A percentile compares a stretch with the other conserved stretches of the same genome.
phyloP scores from a whole-genome alignment of 495 filamentous ascomycete genomes.

The Neurospora sublineolata region DNA sequence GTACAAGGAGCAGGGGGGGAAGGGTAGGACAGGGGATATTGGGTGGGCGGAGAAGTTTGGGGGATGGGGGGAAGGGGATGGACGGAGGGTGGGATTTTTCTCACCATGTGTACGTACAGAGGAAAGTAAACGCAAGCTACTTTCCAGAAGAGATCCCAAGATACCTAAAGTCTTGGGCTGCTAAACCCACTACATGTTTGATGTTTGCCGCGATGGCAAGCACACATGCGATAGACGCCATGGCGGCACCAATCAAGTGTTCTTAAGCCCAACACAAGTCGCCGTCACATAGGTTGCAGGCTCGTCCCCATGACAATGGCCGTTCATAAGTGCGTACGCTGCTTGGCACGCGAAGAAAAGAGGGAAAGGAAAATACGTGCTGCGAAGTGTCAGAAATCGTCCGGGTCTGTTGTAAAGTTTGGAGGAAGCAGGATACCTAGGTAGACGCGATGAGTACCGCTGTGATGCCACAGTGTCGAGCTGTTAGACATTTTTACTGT shows the following conservation, averaged over 20 bases:
- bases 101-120: not conserved
- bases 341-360: not conserved
- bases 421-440: not conserved
- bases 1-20: not conserved
- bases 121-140: not conserved
- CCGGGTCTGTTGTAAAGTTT: not conserved
- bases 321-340: not conserved
- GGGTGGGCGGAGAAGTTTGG: slow-evolving; percentile 2
- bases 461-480: not conserved
- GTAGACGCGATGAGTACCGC: not conserved
- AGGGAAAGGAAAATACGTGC: not conserved
- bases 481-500: not conserved
- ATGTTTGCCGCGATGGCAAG: not conserved
- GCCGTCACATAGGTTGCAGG: not conserved
- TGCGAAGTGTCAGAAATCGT: not conserved
- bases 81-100: not conserved
- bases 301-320: not conserved
- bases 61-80: not conserved
- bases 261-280: not conserved
- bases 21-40: not conserved
- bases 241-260: not conserved
- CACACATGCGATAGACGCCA: not conserved
- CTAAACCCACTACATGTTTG: not conserved
- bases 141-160: not conserved
- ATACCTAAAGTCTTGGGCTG: not conserved